These are phyloP conservation scores for Larix kaempferi DNA, from an alignment of 75 land plant genomes.

Conservation along the genomic window DNA sequence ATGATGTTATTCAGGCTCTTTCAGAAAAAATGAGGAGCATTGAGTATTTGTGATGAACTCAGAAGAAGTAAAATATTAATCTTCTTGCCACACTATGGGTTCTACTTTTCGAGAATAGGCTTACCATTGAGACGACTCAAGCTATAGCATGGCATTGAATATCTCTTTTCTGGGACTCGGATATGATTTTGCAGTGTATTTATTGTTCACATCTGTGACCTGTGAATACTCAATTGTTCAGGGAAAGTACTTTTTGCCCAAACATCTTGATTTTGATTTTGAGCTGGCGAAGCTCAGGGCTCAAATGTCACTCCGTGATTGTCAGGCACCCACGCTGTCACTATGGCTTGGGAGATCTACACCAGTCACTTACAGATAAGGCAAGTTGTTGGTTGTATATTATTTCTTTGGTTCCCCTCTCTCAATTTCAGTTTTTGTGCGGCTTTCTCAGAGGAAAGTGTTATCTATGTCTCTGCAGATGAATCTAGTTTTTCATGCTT, in stretches of 20 bases:
- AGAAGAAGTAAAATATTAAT: not conserved
- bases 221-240: no score
- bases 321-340: no score
- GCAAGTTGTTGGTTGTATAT: not conserved
- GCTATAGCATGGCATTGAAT: not conserved
- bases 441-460: not conserved
- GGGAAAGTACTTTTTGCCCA: no score
- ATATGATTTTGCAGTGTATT: not conserved
- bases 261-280: not conserved
- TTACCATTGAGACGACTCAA: not conserved
- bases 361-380: not conserved
- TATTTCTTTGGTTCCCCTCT: not conserved
- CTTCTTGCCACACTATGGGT: not conserved
- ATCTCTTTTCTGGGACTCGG: not conserved
- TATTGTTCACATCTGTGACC: not conserved
- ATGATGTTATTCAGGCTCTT: slow-evolving; percentile 28
- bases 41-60: not conserved
- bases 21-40: slow-evolving; percentile 17
- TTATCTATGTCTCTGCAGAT: not conserved
- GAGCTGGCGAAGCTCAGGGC: not conserved
- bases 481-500: not conserved
- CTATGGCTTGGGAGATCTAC: no score
- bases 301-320: not conserved
- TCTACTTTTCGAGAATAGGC: not conserved
- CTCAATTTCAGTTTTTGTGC: not conserved